Percentiles rank a stretch among this genome's conserved stretches.
Evolutionary conservation across 1,284 basidiomycete genomes (phyloP).

Genomic region (Tausonia pullulans): DNA sequence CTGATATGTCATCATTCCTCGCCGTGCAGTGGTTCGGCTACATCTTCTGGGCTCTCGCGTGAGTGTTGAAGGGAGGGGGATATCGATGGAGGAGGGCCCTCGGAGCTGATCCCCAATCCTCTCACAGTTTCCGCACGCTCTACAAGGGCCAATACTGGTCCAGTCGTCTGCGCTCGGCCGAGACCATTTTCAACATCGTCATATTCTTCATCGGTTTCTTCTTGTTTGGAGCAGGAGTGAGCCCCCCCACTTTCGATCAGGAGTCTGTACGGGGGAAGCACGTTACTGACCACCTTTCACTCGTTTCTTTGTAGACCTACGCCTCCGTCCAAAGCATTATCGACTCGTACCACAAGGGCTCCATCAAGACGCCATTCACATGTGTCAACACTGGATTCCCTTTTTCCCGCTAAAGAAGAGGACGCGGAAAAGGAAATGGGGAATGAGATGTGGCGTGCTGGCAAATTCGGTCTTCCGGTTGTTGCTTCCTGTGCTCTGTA

Average conservation of each 20-base stretch:
- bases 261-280: background rate
- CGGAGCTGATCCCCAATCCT: background rate
- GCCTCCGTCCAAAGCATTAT: constrained; percentile 40
- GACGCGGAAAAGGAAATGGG: too few species aligned
- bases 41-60: constrained; percentile 39
- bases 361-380: constrained; percentile 1
- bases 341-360: constrained; percentile 25
- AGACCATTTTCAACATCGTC: constrained; percentile 32
- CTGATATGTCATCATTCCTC: background rate
- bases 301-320: constrained; percentile 25
- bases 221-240: constrained; percentile 21
- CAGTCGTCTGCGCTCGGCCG: background rate
- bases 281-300: background rate
- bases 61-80: constrained; percentile 21
- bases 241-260: background rate
- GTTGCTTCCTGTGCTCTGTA: too few species aligned
- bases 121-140: background rate
- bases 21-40: constrained; percentile 21
- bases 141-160: background rate
- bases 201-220: constrained; percentile 33
- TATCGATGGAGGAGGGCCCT: constrained; percentile 22
- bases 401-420: background rate
- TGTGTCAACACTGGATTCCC: constrained; percentile 1
- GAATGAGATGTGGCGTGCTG: too few species aligned
- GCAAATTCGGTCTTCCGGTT: too few species aligned